Conservation (phyloP, 2,329 filamentous ascomycete genomes). For the Colletotrichum falcatum region DNA sequence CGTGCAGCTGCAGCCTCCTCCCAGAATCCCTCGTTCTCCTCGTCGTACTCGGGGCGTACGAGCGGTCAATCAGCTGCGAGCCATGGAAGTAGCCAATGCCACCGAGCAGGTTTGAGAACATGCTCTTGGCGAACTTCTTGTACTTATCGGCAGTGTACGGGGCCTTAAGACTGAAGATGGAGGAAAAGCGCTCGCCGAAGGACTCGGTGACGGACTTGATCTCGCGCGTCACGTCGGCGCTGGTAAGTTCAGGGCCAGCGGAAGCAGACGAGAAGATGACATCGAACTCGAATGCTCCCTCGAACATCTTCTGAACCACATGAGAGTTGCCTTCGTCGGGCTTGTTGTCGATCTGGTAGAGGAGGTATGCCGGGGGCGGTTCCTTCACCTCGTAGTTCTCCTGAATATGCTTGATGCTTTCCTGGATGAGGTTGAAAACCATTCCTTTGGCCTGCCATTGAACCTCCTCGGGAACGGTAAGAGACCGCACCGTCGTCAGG, state of each 20-base stretch:
- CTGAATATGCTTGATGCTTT: constrained; percentile 62
- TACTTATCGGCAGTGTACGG: constrained; percentile 83
- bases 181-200: constrained; percentile 81
- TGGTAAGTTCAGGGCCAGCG: constrained; percentile 60
- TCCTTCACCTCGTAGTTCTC: constrained; percentile 66
- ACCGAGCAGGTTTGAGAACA: constrained; percentile 94
- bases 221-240: constrained; percentile 75
- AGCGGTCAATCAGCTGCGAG: constrained; percentile 87
- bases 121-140: constrained; percentile 82
- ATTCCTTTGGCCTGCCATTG: constrained; percentile 87
- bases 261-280: constrained; percentile 80
- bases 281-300: constrained; percentile 93
- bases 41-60: constrained; percentile 93
- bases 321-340: constrained; percentile 84
- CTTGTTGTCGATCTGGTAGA: constrained; percentile 81
- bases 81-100: constrained; percentile 97
- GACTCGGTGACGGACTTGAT: constrained; percentile 74
- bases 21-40: constrained; percentile 96
- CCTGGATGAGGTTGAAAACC: constrained; percentile 66
- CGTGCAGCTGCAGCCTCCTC: constrained; percentile 87
- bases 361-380: constrained; percentile 84
- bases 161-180: constrained; percentile 77
- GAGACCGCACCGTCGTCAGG: constrained; percentile 79
- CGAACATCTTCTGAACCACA: constrained; percentile 90
- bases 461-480: constrained; percentile 73